Percentiles rank a stretch among this genome's conserved stretches.
These are phyloP conservation scores for Fusarium humuli DNA, from an alignment of 2,329 filamentous ascomycete species.

Conservation along the genomic window DNA sequence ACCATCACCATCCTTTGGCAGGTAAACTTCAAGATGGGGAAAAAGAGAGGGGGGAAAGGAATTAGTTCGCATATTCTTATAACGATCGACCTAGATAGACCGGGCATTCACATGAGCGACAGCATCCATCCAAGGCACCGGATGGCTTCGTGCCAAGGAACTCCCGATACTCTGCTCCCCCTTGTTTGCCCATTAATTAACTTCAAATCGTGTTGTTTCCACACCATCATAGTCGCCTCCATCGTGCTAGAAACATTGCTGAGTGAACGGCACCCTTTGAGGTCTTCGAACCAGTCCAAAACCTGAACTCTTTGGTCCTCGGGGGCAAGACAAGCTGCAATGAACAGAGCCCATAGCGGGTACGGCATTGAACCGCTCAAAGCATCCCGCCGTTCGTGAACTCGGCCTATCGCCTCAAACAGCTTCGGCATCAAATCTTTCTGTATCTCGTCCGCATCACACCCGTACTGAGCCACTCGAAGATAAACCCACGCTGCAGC, in stretches of 20 bases:
- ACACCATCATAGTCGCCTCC: neutral
- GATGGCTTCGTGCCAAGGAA: neutral
- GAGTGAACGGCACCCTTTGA: neutral
- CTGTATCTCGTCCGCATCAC: neutral
- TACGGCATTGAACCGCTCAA: neutral
- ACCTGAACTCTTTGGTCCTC: neutral
- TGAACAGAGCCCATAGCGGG: neutral
- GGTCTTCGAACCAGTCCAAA: neutral
- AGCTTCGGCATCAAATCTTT: neutral
- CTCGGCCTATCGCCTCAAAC: neutral
- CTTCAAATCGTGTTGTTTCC: neutral
- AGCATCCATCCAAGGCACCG: neutral
- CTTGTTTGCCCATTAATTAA: neutral
- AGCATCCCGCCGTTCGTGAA: neutral
- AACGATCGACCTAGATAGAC: neutral
- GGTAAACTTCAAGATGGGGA: neutral
- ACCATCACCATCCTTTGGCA: neutral
- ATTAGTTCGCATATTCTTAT: neutral
- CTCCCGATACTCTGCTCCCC: neutral
- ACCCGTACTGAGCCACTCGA: neutral
- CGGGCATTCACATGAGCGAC: neutral
- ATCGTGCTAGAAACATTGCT: neutral
- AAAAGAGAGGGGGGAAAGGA: neutral
- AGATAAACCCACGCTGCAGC: neutral
- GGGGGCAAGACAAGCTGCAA: neutral